Conservation (phyloP, 306 rosid genomes). For the Delonix regia region DNA sequence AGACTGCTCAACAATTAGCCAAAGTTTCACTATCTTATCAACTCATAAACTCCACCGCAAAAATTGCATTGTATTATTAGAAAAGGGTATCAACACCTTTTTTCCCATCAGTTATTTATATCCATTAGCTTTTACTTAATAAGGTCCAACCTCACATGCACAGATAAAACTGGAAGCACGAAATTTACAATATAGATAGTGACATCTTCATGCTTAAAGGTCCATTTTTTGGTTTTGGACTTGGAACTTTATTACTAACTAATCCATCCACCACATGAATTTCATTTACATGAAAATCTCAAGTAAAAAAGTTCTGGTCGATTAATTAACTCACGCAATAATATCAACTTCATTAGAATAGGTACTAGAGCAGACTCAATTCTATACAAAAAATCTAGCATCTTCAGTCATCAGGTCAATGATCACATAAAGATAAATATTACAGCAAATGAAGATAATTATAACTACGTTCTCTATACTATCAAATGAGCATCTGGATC, state of each 20-base stretch:
- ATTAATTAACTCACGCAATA: neutral
- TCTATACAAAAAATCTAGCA: conserved; percentile 29
- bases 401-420: neutral
- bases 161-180: neutral
- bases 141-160: conserved; percentile 32
- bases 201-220: conserved; percentile 33
- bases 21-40: conserved; percentile 34
- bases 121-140: conserved; percentile 18
- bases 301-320: neutral
- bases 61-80: neutral
- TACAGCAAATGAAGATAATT: neutral
- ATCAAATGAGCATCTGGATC: conserved; percentile 46
- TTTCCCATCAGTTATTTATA: conserved; percentile 15
- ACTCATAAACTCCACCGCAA: conserved; percentile 45
- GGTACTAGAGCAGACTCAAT: neutral
- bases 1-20: conserved; percentile 27
- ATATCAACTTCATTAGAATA: neutral
- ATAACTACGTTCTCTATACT: neutral
- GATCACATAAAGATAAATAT: neutral
- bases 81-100: conserved; percentile 30
- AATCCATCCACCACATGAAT: neutral
- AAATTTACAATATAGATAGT: conserved; percentile 27
- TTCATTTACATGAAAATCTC: neutral
- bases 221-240: conserved; percentile 10
- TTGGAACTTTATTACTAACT: conserved; percentile 1